phyloP scores from a whole-genome alignment of 1,139 yeast genomes.

The Nakaseomyces delphensis region DNA sequence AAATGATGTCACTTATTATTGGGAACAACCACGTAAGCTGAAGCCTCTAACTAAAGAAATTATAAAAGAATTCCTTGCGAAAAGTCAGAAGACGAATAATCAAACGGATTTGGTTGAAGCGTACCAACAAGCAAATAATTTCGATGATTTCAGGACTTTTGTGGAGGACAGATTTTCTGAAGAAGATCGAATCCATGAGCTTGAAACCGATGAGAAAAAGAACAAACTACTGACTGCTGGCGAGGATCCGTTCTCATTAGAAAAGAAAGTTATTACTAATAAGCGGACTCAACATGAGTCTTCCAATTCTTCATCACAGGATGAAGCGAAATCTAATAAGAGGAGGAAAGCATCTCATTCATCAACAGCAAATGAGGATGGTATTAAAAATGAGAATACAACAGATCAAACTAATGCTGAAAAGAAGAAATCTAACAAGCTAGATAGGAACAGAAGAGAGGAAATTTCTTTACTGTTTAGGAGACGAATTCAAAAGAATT shows the following conservation, averaged over 20 bases:
- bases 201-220: slow-evolving; percentile 14
- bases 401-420: not conserved
- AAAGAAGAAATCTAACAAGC: slow-evolving; percentile 14
- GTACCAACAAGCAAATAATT: slow-evolving; percentile 26
- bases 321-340: not conserved
- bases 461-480: slow-evolving; percentile 28
- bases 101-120: slow-evolving; percentile 25
- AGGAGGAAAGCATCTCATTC: not conserved
- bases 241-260: slow-evolving; percentile 26
- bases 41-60: slow-evolving; percentile 16
- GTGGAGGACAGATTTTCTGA: slow-evolving; percentile 20
- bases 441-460: slow-evolving; percentile 23
- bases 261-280: slow-evolving; percentile 8
- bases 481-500: slow-evolving; percentile 27
- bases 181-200: slow-evolving; percentile 23
- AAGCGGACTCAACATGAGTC: not conserved
- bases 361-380: not conserved
- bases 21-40: slow-evolving; percentile 29
- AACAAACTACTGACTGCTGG: slow-evolving; percentile 18
- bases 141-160: slow-evolving; percentile 20
- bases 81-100: slow-evolving; percentile 12
- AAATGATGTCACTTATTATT: slow-evolving; percentile 32
- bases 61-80: slow-evolving; percentile 17
- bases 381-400: not conserved
- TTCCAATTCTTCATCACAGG: not conserved